phyloP scores from a whole-genome alignment of 345 rosid species.

The Raphanus sativus region DNA sequence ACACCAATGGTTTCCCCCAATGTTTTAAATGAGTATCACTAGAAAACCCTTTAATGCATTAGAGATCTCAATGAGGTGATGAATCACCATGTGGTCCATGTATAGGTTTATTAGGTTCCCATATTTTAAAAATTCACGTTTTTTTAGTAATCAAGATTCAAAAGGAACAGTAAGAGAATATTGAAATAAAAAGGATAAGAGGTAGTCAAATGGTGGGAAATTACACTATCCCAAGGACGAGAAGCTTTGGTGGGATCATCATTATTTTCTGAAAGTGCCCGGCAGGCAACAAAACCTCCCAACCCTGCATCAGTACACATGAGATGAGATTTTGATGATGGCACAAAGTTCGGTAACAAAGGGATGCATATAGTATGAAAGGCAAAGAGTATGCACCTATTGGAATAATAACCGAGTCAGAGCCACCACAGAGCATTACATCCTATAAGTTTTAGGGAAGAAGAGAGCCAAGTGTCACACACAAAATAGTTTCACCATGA shows the following conservation, averaged over 20 bases:
- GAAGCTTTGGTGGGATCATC: conserved; percentile 90
- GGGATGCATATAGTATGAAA: background rate
- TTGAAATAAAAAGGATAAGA: background rate
- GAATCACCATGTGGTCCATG: background rate
- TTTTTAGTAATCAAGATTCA: background rate
- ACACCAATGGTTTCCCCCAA: background rate
- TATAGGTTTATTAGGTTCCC: background rate
- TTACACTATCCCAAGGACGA: conserved; percentile 94
- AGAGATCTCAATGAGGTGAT: background rate
- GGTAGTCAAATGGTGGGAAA: conserved; percentile 4
- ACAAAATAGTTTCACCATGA: conserved; percentile 14
- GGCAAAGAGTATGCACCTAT: conserved; percentile 56
- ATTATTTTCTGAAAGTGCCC: conserved; percentile 88
- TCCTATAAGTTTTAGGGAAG: conserved; percentile 49
- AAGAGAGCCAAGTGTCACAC: background rate
- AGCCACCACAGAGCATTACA: conserved; percentile 96
- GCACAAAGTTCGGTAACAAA: conserved; percentile 5
- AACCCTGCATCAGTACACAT: conserved; percentile 55
- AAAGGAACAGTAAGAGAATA: background rate
- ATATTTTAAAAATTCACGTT: background rate
- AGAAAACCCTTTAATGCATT: background rate
- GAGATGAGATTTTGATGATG: background rate
- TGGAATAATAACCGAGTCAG: conserved; percentile 85
- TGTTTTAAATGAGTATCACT: background rate
- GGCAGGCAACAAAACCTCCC: conserved; percentile 97